Base-by-base conservation (phyloP, 2,329 filamentous ascomycete genomes). In the Alternaria angustiovoidea region DNA sequence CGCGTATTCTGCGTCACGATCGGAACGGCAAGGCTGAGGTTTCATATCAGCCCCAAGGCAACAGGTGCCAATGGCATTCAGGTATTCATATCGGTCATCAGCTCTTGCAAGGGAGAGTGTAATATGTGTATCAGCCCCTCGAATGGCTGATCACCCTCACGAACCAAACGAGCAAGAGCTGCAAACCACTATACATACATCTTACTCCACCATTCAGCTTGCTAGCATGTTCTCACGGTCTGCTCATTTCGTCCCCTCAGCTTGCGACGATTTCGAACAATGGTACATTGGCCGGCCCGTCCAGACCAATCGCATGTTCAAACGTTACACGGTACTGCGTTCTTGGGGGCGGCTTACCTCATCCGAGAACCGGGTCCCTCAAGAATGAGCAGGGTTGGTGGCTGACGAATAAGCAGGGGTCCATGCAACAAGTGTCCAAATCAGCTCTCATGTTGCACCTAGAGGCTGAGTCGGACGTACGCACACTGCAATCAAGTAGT, bases 341-440 rank as follows among this genome's bases (percentile, higher is more conserved):
- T 42, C 16, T 34, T 12, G 52, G 47, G 39, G 51, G 47, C 51
- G 54, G 54, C 59, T 61, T 44, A 54, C 14, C 39, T 63, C 53
- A 54, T 46, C 20, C 22, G 18, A 48, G 16, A 44, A 43, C 38
- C 7, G 28, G 24, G 42, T n/a, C 32, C 5, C 46, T 22, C 36
- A n/a, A 42, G 38, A 34, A 26, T 12, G 52, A 26, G 47, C 14
- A n/a, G 32, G 44, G 55, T 36, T 61, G 57, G 47, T 41, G 39
- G 42, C 32, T 47, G 26, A 47, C 24, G 24, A 34, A 49, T 44
- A 58, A 56, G 49, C 46, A 18, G 22, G 41, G 5, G 44, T 32
- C 41, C 52, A 51, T 59, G 59, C 24, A 14, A 49, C 22, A 18
- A 22, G 11, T 16, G 34, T 38, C 34, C 28, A 39, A 26, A 14